Evolutionary conservation across 768 basidiomycete species (phyloP), one percentile per base, ranked within the genome.

Genomic region (Kondoa subrosea): DNA sequence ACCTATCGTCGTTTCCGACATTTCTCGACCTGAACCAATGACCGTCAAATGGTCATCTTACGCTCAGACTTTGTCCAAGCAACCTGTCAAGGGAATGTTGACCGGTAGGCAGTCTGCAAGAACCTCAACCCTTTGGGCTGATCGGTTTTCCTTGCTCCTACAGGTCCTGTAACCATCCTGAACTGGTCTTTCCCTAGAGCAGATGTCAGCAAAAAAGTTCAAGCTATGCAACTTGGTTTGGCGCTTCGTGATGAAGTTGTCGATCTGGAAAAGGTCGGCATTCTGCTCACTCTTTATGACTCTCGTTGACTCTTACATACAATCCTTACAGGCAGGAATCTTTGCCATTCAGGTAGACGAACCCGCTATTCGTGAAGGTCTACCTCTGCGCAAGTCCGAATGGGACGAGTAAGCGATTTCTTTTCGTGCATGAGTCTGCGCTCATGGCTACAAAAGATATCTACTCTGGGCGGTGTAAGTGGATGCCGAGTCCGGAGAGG

Each of bases 181-280:
- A 97, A 97, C 84, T 99, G 95, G 95, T 97, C 95, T 34, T 99
- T 99, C 92, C 95, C 95, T 76, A 93, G 95, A 78, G 90, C 90
- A 72, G 95, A 99, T 77, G 87, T 97, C 73, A 85, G 87, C 66
- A 89, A 89, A 77, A 93, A 97, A 80, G 79, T 92, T 72, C 95
- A 99, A 81, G 91, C 91, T 77, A 91, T 92, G 82, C 95, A 99
- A 79, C 85, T 99, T 72, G 95, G 95, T 67, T 84, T 99, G 71
- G 87, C 95, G 67, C 89, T 99, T 76, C 91, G 95, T 73, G 95
- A 97, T 76, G 95, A 99, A 79, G 95, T 99, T 71, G 73, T 91
- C 72, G 95, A 99, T 81, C 88, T 97, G 74, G 75, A 73, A 67
- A 26, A 50, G 21, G 40, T 21, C 40, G 40, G 40, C n/a, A n/a